Base-by-base conservation (phyloP, 1,284 basidiomycete genomes). In the Pholiota adiposa region DNA sequence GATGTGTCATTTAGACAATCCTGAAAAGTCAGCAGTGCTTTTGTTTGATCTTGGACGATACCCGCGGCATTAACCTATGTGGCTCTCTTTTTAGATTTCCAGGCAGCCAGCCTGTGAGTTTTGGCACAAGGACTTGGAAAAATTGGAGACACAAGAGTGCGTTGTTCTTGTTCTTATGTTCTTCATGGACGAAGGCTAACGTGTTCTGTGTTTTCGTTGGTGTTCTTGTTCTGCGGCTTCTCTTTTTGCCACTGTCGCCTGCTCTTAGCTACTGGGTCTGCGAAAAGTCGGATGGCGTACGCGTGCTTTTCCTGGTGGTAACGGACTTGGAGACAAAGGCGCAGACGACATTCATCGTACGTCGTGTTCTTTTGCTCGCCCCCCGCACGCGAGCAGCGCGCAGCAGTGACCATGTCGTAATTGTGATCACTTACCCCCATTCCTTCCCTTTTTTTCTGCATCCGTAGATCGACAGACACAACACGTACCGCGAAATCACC, bases 251-350 rank as follows among this genome's bases (percentile, higher is more conserved):
- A n/a, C 40, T 25, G 34, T 21, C 19, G 4, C 5, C 41, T 29
- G 44, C 44, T 12, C 40, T 36, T 68, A 97, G 95, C 73, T 99
- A 93, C 73, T 99, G 97, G 97, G 97, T 99, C 29, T 98, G 96
- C 77, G 97, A 99, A 78, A 99, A 99, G 80, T 97, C 96, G n/a
- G 97, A 99, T 72, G 97, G 97, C 2, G 78, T 98, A 55, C 87
- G 97, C 43, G 94, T 99, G 29, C 81, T 99, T 44, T 85, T 98
- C 50, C 81, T 97, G 61, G 84, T 99, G 52, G 83, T 90, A 41
- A 91, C 94, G 19, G 84, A 94, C 62, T 75, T 80, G 54, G 79
- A 82, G 21, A 75, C 81, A 8, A 80, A 81, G 38, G 83, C 80
- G 27, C 96, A 98, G 75, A 83, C 84, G 49, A 87, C 93, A 2